phyloP scores from a whole-genome alignment of 2,329 filamentous ascomycete species.

The Ceratocystis alfenasii region DNA sequence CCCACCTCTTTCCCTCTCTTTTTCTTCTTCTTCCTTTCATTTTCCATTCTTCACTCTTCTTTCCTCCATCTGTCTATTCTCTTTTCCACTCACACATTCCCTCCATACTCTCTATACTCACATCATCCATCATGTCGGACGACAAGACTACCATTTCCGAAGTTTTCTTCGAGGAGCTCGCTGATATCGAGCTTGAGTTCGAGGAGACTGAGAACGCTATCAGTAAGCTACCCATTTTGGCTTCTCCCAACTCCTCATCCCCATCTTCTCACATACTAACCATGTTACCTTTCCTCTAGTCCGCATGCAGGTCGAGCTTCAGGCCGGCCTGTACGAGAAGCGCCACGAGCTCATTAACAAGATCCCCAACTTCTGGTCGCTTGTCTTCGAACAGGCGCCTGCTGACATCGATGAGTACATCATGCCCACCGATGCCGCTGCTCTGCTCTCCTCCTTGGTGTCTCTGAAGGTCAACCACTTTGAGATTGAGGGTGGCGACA shows the following conservation, averaged over 20 bases:
- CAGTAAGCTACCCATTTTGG: slow-evolving; percentile 42
- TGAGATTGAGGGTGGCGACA: slow-evolving; percentile 49
- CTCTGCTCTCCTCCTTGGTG: slow-evolving; percentile 57
- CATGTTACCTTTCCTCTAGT: slow-evolving; percentile 37
- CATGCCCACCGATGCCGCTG: slow-evolving; percentile 62
- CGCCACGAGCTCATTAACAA: slow-evolving; percentile 57
- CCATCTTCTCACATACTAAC: slow-evolving; percentile 21
- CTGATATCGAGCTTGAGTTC: slow-evolving; percentile 70
- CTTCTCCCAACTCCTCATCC: slow-evolving; percentile 1
- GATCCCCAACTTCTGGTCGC: slow-evolving; percentile 87
- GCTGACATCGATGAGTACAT: slow-evolving; percentile 80
- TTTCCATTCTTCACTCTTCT: slow-evolving; percentile 11
- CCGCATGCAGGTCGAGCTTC: slow-evolving; percentile 57
- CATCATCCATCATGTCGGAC: slow-evolving; percentile 29
- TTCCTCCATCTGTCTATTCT: slow-evolving; percentile 12
- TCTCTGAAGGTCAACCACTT: slow-evolving; percentile 66
- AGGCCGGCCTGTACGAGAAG: slow-evolving; percentile 61
- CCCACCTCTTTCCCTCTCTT: slow-evolving; percentile 20
- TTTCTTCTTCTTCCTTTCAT: slow-evolving; percentile 16
- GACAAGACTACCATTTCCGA: slow-evolving; percentile 23
- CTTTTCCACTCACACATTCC: slow-evolving; percentile 11
- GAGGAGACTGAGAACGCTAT: slow-evolving; percentile 72
- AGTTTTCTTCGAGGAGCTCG: slow-evolving; percentile 63
- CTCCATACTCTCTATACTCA: slow-evolving; percentile 21
- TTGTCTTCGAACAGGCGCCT: slow-evolving; percentile 79